These are phyloP conservation scores for Sarocladiaceae sp. DNA, from an alignment of 2,329 filamentous ascomycete genomes.

Conservation along the genomic window DNA sequence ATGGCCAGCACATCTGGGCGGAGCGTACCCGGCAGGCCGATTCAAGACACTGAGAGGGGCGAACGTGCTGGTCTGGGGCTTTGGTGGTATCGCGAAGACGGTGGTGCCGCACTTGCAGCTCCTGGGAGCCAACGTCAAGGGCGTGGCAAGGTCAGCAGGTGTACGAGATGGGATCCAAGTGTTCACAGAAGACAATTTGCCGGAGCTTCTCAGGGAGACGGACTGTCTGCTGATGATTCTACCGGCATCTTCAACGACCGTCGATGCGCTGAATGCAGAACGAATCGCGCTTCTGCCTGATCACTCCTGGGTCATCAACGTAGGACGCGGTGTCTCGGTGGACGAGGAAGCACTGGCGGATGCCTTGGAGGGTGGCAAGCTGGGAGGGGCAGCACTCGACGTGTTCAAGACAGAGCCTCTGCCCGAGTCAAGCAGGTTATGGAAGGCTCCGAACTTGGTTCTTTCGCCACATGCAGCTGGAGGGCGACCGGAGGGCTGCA, in stretches of 20 bases:
- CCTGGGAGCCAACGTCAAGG: constrained; percentile 47
- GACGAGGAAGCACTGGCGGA: constrained; percentile 35
- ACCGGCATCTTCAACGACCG: constrained; percentile 43
- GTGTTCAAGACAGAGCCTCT: constrained; percentile 34
- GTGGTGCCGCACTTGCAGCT: constrained; percentile 43
- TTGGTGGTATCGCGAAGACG: constrained; percentile 53
- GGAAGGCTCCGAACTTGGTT: constrained; percentile 36
- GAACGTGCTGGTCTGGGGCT: constrained; percentile 50
- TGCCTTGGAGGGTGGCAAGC: constrained; percentile 27
- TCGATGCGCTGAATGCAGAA: constrained; percentile 42
- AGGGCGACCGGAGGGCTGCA: constrained; percentile 48
- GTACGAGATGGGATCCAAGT: constrained; percentile 49
- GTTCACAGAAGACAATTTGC: constrained; percentile 41
- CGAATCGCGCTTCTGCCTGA: constrained; percentile 42
- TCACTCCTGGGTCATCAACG: constrained; percentile 44
- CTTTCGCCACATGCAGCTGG: constrained; percentile 48
- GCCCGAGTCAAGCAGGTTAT: constrained; percentile 30
- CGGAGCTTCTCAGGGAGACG: constrained; percentile 42
- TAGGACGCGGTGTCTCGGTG: constrained; percentile 33
- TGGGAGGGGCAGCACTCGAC: constrained; percentile 36
- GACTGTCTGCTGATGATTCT: constrained; percentile 57
- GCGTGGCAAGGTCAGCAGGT: constrained; percentile 44
- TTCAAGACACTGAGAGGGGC: constrained; percentile 52
- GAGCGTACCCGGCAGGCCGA: constrained; percentile 28
- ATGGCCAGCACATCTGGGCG: constrained; percentile 46